Evolutionary conservation across 2,329 filamentous ascomycete genomes (phyloP).

Genomic region (Chaetomiaceae sp.): DNA sequence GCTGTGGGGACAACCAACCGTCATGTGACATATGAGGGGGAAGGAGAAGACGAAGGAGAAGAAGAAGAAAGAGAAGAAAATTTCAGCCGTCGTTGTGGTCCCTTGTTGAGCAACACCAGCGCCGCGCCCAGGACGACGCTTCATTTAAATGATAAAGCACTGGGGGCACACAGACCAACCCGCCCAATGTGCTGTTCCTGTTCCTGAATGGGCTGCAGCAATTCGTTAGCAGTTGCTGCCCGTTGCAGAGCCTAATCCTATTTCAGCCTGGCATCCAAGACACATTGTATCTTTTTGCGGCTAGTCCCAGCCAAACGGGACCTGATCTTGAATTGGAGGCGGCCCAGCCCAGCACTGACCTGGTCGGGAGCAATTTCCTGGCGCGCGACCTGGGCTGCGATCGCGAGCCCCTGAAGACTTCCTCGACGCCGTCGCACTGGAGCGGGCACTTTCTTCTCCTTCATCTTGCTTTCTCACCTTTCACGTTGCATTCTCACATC

Average conservation of each 20-base stretch:
- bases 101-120: too few species aligned
- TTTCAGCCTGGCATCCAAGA: slow-evolving; percentile 19
- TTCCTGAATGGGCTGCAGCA: slow-evolving; percentile 18
- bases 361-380: slow-evolving; percentile 27
- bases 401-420: slow-evolving; percentile 26
- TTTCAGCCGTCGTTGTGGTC: too few species aligned
- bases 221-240: slow-evolving; percentile 21
- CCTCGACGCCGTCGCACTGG: slow-evolving; percentile 13
- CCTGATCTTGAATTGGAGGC: slow-evolving; percentile 17
- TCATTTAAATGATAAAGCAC: slow-evolving; percentile 16
- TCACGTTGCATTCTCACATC: background rate
- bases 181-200: slow-evolving; percentile 21
- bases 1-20: background rate
- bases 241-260: slow-evolving; percentile 18
- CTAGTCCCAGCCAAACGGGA: slow-evolving; percentile 17
- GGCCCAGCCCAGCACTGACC: slow-evolving; percentile 15
- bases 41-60: too few species aligned
- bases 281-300: slow-evolving; percentile 19
- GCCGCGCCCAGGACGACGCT: background rate
- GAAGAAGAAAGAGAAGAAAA: too few species aligned
- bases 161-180: background rate
- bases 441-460: slow-evolving; percentile 11
- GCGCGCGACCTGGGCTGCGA: slow-evolving; percentile 19
- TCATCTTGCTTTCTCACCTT: background rate
- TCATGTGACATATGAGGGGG: too few species aligned